Evolutionary conservation across 1,139 yeast species (phyloP).

Genomic region (Arxiozyma heterogenica): DNA sequence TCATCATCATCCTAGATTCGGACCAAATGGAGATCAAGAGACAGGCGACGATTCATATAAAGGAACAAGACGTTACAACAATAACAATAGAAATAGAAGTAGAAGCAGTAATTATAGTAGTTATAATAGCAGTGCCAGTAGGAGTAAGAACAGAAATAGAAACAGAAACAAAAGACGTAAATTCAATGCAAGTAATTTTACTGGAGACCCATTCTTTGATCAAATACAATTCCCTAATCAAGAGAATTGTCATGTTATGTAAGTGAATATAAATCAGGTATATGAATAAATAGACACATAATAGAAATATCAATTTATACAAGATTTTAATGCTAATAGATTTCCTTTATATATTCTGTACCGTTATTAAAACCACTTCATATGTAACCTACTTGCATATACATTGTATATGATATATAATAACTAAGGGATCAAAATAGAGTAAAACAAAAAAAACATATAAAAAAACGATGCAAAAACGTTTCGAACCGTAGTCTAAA

Average conservation of each 20-base stretch:
- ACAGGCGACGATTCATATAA: neutral
- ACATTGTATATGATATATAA: no score
- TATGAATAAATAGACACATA: no score
- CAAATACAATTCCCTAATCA: slow-evolving; percentile 1
- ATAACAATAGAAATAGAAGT: neutral
- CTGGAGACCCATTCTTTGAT: neutral
- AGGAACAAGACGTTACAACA: neutral
- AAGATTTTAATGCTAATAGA: no score
- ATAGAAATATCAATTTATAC: neutral
- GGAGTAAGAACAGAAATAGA: neutral
- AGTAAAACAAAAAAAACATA: no score
- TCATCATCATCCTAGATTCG: neutral
- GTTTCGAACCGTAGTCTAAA: no score
- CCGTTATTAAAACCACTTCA: no score
- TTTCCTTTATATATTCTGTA: no score
- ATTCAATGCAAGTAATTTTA: neutral
- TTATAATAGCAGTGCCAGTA: no score
- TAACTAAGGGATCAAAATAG: no score
- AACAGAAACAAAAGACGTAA: slow-evolving; percentile 1
- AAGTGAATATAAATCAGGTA: no score
- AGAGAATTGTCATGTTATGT: slow-evolving; percentile 1
- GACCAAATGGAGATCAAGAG: neutral
- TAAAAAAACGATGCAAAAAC: no score
- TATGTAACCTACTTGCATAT: no score
- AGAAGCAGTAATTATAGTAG: neutral